Conservation (phyloP, 345 rosid species). For the Anacardium occidentale region DNA sequence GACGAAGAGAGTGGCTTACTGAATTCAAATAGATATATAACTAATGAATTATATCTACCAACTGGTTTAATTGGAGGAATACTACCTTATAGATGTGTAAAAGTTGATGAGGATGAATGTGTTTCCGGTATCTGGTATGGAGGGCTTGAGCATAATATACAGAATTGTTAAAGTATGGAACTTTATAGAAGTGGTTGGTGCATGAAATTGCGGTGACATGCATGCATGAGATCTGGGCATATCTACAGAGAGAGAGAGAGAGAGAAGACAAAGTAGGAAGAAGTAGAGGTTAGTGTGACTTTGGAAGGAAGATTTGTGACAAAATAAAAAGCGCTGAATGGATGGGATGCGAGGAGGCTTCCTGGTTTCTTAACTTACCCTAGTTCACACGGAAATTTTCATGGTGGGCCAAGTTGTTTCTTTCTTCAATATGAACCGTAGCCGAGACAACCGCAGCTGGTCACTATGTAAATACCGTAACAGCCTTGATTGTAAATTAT, state of each 20-base stretch:
- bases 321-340: not conserved
- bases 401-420: not conserved
- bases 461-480: not conserved
- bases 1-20: too few relatives aligned
- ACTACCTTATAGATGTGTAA: too few relatives aligned
- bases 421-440: not conserved
- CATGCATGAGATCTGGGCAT: too few relatives aligned
- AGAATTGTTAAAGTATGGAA: not conserved
- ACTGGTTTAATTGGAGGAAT: too few relatives aligned
- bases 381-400: not conserved
- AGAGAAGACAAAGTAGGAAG: not conserved
- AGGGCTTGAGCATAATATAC: not conserved
- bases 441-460: not conserved
- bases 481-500: slow-evolving; percentile 18
- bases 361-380: not conserved
- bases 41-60: too few relatives aligned
- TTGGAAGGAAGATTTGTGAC: not conserved
- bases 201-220: not conserved
- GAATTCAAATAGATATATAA: too few relatives aligned
- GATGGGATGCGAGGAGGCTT: not conserved
- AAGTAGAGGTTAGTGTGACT: not conserved
- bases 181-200: not conserved
- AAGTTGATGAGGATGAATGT: not conserved
- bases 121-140: not conserved
- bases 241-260: not conserved